Evolutionary conservation across 73 alveolate species (phyloP).

Genomic region (Uronychia setigera): DNA sequence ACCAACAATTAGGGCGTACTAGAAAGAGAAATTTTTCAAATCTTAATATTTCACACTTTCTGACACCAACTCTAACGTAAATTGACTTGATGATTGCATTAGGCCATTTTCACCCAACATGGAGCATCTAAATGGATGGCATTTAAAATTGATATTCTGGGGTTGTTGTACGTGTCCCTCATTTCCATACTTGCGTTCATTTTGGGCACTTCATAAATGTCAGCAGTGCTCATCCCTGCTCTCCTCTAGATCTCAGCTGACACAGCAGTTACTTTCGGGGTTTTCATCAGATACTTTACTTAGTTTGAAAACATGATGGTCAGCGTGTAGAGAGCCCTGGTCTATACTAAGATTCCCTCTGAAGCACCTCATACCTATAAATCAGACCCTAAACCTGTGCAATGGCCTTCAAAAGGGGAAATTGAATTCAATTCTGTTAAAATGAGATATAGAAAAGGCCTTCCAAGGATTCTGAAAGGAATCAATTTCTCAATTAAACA

Average conservation of each 20-base stretch:
- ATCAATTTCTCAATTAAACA: constrained; percentile 13
- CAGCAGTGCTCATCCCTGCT: not conserved
- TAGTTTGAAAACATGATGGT: constrained; percentile 38
- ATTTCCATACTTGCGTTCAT: not conserved
- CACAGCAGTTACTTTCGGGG: not conserved
- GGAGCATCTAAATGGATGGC: constrained; percentile 23
- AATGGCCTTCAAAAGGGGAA: constrained; percentile 2
- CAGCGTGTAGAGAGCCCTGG: constrained; percentile 39
- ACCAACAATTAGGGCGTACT: constrained; percentile 24
- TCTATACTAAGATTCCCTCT: constrained; percentile 33
- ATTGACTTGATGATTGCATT: not conserved
- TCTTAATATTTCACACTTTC: not conserved
- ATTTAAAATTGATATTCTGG: constrained; percentile 3
- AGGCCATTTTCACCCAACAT: constrained; percentile 3
- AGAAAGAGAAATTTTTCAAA: constrained; percentile 7
- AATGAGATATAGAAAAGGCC: constrained; percentile 86
- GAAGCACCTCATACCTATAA: constrained; percentile 35
- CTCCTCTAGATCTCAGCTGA: not conserved
- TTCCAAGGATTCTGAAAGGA: constrained; percentile 32
- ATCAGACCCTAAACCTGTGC: not conserved
- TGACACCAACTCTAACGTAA: constrained; percentile 5
- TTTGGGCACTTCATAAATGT: not conserved
- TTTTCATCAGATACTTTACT: not conserved
- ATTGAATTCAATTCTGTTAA: constrained; percentile 15
- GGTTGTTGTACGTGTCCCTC: not conserved